phyloP scores from a whole-genome alignment of 352 stramenopile species.

The Pythium grandisporangium region DNA sequence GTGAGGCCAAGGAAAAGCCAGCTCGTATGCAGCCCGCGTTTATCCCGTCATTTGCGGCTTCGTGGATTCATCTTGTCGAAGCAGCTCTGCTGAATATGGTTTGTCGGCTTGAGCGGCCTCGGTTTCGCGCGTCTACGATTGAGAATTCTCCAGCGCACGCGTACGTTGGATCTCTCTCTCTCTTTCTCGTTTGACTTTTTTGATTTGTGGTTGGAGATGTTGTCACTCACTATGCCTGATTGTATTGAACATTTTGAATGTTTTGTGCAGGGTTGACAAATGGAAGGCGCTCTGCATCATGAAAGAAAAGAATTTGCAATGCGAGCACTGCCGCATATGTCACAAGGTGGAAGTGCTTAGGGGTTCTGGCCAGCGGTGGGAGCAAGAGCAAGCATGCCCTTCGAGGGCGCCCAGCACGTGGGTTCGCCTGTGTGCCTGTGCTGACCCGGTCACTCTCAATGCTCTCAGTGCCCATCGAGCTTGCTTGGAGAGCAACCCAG shows the following conservation, averaged over 20 bases:
- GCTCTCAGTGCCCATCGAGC: slow-evolving; percentile 18
- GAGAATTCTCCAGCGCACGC: background rate
- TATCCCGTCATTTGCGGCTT: slow-evolving; percentile 8
- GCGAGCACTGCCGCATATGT: slow-evolving; percentile 33
- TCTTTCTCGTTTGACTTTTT: no score
- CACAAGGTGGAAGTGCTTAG: slow-evolving; percentile 19
- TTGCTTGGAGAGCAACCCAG: slow-evolving; percentile 16
- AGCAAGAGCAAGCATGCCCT: slow-evolving; percentile 17
- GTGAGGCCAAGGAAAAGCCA: background rate
- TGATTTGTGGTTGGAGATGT: no score
- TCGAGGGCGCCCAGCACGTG: slow-evolving; percentile 25
- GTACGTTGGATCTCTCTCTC: background rate
- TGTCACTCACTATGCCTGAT: no score
- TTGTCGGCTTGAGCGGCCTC: slow-evolving; percentile 6
- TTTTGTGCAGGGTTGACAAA: slow-evolving; percentile 3
- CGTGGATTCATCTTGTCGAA: slow-evolving; percentile 13
- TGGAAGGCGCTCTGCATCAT: slow-evolving; percentile 25
- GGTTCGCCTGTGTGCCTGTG: slow-evolving; percentile 29
- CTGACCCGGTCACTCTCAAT: slow-evolving; percentile 15
- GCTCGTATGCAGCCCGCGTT: background rate
- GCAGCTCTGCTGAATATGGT: slow-evolving; percentile 8
- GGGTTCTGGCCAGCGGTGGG: slow-evolving; percentile 13
- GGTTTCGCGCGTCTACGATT: background rate
- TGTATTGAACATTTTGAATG: background rate
- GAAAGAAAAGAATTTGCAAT: slow-evolving; percentile 9